phyloP scores from a whole-genome alignment of 345 rosid species.

The Eucalyptus microcorys region DNA sequence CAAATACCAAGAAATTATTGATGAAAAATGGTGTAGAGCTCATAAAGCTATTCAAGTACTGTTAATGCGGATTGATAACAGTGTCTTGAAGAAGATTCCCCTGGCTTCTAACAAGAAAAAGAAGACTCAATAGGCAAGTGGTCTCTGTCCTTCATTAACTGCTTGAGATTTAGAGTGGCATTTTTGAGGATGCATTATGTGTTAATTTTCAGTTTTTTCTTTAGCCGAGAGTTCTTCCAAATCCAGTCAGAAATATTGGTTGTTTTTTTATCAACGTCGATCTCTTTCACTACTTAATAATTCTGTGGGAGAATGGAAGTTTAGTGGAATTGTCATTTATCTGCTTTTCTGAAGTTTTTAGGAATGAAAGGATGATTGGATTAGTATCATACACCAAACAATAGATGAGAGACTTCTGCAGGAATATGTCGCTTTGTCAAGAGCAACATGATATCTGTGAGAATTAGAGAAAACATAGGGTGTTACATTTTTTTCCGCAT shows the following conservation, averaged over 20 bases:
- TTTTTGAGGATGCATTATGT: neutral
- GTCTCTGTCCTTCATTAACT: neutral
- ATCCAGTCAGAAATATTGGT: neutral
- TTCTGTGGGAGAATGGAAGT: neutral
- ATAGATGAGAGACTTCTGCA: neutral
- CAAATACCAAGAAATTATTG: conserved; percentile 53
- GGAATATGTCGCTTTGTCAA: neutral
- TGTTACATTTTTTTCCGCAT: neutral
- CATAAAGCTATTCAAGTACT: conserved; percentile 36
- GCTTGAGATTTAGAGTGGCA: neutral
- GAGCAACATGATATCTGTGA: neutral
- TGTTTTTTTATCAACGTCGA: neutral
- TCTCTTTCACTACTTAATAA: neutral
- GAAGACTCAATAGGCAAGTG: conserved; percentile 60
- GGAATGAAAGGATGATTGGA: neutral
- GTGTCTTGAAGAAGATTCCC: conserved; percentile 32
- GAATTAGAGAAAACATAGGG: neutral
- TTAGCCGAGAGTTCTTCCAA: neutral
- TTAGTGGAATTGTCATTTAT: neutral
- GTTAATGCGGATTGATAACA: conserved; percentile 45
- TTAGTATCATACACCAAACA: neutral
- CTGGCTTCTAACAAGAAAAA: conserved; percentile 40
- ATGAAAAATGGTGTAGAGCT: conserved; percentile 33
- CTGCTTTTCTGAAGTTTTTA: neutral
- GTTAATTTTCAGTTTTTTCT: neutral